These are phyloP conservation scores for Aphanomyces euteiches DNA, from an alignment of 352 stramenopile species.

Conservation along the genomic window DNA sequence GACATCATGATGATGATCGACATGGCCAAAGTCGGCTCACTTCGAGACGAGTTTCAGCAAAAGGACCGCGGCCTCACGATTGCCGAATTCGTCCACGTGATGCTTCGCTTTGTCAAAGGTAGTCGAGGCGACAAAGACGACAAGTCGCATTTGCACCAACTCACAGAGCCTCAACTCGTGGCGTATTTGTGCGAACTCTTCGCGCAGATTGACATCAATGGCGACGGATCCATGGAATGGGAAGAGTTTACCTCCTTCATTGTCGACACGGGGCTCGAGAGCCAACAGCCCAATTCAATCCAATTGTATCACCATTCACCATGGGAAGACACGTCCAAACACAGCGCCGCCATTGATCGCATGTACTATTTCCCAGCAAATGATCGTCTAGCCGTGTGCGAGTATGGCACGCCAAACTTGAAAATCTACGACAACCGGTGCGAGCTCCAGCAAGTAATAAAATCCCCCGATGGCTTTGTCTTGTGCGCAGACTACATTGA, in stretches of 20 bases:
- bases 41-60: slow-evolving; percentile 80
- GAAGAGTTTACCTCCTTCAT: slow-evolving; percentile 91
- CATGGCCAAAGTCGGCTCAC: slow-evolving; percentile 81
- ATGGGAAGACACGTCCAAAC: slow-evolving; percentile 82
- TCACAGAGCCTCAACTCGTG: slow-evolving; percentile 73
- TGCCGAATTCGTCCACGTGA: slow-evolving; percentile 84
- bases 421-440: slow-evolving; percentile 83
- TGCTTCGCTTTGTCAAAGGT: slow-evolving; percentile 74
- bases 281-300: slow-evolving; percentile 83
- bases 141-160: slow-evolving; percentile 58
- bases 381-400: slow-evolving; percentile 63
- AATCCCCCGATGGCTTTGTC: slow-evolving; percentile 66
- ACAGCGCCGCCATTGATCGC: slow-evolving; percentile 79
- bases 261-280: slow-evolving; percentile 84
- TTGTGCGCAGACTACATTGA: slow-evolving; percentile 72
- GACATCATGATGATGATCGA: slow-evolving; percentile 92
- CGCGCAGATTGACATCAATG: slow-evolving; percentile 89
- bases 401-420: slow-evolving; percentile 67
- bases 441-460: slow-evolving; percentile 59
- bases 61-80: slow-evolving; percentile 77
- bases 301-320: slow-evolving; percentile 72
- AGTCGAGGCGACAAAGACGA: slow-evolving; percentile 41
- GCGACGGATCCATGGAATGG: slow-evolving; percentile 89
- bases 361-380: slow-evolving; percentile 81
- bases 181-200: slow-evolving; percentile 87